Base-by-base conservation (phyloP, 1,139 yeast genomes). In the Yamadazyma diospyri region DNA sequence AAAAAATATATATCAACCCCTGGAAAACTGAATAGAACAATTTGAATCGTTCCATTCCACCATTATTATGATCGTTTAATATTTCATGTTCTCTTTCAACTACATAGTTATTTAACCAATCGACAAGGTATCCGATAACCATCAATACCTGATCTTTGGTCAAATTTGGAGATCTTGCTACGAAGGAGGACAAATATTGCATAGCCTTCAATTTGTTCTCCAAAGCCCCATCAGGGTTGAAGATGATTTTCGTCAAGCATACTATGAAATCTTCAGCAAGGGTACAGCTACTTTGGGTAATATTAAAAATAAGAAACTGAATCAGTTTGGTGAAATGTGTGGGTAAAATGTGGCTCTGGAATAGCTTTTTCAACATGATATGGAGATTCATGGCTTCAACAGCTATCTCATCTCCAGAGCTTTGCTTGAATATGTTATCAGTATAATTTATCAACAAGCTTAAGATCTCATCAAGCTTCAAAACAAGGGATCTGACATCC, bases 1-100 rank as follows among this genome's bases (percentile, higher is more conserved):
- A 92, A 53, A 89, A 88, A 23, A 92, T 86, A 57, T 92, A 92
- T 45, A 94, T 70, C 35, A 92, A 62, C 0, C 96, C 88, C 61
- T 92, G 99, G 49, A 87, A 83, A 3, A 94, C 86, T n/a, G 96
- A 87, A 53, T 89, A 92, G 46, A 92, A 86, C 54, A 88, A 70
- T 50, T 82, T 82, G 60, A 88, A 89, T 40, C 94, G 64, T 48
- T 81, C 86, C 85, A 79, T 78, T 9, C 85, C 83, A 15, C 81
- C 81, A 8, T 45, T 40, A 45, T 47, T 52, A 35, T 39, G 46
- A 28, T 40, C 40, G 15, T 35, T 42, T 34, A 72, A 72, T 4
- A 86, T 83, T 53, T 88, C 97, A 33, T 69, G 64, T 55, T 92
- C 97, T 47, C 97, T 73, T 55, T 87, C 95, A 29, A 71, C 68